phyloP scores from a whole-genome alignment of 1,284 basidiomycete genomes.

The Porogramme epimiltina region DNA sequence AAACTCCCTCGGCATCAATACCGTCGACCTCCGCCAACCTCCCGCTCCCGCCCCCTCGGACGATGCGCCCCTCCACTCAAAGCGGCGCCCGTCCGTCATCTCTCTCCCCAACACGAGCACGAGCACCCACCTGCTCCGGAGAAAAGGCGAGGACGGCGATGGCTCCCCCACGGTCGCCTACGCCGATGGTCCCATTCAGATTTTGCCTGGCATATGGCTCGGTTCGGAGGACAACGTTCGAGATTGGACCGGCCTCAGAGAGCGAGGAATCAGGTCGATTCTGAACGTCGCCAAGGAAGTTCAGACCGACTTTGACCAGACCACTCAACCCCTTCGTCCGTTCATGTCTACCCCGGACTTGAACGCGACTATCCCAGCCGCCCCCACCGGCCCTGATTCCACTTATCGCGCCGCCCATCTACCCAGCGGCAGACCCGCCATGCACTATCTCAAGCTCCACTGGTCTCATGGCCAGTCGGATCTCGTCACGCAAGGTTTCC shows the following conservation, averaged over 20 bases:
- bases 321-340: constrained; percentile 49
- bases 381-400: constrained; percentile 35
- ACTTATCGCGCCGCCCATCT: constrained; percentile 68
- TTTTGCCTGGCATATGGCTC: constrained; percentile 89
- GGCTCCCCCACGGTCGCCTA: constrained; percentile 70
- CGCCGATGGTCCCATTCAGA: constrained; percentile 82
- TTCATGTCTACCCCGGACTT: constrained; percentile 73
- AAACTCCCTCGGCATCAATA: constrained; percentile 44
- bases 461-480: constrained; percentile 96
- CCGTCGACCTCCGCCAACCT: constrained; percentile 21
- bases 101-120: constrained; percentile 57
- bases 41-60: constrained; percentile 24
- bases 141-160: constrained; percentile 65
- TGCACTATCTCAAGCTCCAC: constrained; percentile 90
- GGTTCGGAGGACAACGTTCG: constrained; percentile 93
- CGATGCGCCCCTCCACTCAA: constrained; percentile 35
- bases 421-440: constrained; percentile 66
- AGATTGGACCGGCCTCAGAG: constrained; percentile 72
- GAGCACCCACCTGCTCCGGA: constrained; percentile 51
- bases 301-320: constrained; percentile 68
- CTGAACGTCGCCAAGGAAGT: constrained; percentile 98
- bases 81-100: constrained; percentile 60
- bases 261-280: constrained; percentile 77
- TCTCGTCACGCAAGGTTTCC: constrained; percentile 79
- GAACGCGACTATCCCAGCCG: constrained; percentile 32